Percentiles rank a stretch among this genome's conserved stretches.
Evolutionary conservation across 1,139 yeast genomes (phyloP).

Genomic region (Pichia sp.): DNA sequence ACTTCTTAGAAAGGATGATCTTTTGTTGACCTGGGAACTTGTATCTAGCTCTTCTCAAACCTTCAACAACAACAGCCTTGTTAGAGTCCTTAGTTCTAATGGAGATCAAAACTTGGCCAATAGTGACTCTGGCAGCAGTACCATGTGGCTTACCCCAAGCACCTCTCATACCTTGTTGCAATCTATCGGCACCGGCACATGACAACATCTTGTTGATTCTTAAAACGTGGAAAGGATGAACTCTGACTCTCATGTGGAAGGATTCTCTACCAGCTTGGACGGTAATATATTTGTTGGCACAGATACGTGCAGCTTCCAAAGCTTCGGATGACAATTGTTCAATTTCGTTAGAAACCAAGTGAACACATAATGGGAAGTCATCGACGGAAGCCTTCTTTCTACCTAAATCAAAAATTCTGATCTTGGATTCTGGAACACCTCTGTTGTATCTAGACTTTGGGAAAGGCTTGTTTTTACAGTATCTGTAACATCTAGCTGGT

Average conservation of each 20-base stretch:
- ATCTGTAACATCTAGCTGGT: constrained; percentile 99
- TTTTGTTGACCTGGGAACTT: constrained; percentile 99
- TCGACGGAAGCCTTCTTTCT: constrained; percentile 99
- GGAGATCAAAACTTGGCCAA: constrained; percentile 97
- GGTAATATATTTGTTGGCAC: constrained; percentile 99
- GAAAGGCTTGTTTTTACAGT: constrained; percentile 99
- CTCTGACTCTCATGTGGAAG: constrained; percentile 99
- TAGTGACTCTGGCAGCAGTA: constrained; percentile 98
- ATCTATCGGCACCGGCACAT: constrained; percentile 99
- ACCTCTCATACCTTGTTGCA: constrained; percentile 99
- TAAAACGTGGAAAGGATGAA: constrained; percentile 99
- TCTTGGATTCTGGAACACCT: constrained; percentile 99
- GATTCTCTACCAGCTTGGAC: constrained; percentile 97
- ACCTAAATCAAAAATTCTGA: constrained; percentile 98
- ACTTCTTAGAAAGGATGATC: constrained; percentile 97
- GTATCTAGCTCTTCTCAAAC: constrained; percentile 99
- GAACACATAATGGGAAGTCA: constrained; percentile 99
- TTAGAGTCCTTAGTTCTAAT: constrained; percentile 97
- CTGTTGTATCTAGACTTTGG: constrained; percentile 99
- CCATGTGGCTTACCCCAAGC: constrained; percentile 99
- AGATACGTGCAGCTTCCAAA: constrained; percentile 99
- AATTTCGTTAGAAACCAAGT: constrained; percentile 97
- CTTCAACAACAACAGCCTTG: constrained; percentile 97
- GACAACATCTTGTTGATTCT: constrained; percentile 99
- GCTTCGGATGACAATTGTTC: constrained; percentile 99